Conservation (phyloP, 2,329 filamentous ascomycete genomes). For the Periconia sp. region DNA sequence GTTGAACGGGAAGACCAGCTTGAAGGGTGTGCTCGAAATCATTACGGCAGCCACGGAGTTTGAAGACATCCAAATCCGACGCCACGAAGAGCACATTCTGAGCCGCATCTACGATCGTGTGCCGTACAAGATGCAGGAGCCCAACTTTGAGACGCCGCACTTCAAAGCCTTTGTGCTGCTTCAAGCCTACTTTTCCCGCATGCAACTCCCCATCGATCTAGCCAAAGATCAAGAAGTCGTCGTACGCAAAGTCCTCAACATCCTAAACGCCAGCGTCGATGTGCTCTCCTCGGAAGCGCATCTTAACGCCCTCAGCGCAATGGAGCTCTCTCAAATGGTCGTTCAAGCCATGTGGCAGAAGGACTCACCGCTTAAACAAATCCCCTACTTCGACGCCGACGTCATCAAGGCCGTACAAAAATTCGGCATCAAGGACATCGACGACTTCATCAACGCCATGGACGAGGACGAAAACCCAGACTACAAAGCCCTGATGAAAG, state of each 20-base stretch:
- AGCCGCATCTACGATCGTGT: conserved; percentile 91
- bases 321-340: conserved; percentile 99
- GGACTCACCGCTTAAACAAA: conserved; percentile 94
- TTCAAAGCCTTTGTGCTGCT: conserved; percentile 98
- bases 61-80: conserved; percentile 88
- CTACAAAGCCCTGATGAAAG: conserved; percentile 75
- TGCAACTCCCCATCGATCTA: conserved; percentile 94
- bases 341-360: conserved; percentile 99
- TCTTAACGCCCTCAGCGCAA: conserved; percentile 95
- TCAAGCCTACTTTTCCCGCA: conserved; percentile 94
- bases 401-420: conserved; percentile 81
- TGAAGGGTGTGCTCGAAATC: conserved; percentile 96
- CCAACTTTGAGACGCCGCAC: conserved; percentile 87
- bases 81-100: conserved; percentile 86
- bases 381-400: conserved; percentile 87
- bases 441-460: conserved; percentile 99
- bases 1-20: conserved; percentile 82
- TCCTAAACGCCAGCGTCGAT: conserved; percentile 90
- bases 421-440: conserved; percentile 85
- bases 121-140: conserved; percentile 91
- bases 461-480: conserved; percentile 89
- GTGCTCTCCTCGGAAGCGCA: conserved; percentile 94
- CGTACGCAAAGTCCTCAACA: conserved; percentile 78
- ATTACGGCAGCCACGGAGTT: conserved; percentile 97
- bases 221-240: conserved; percentile 94